Evolutionary conservation across 257 asterid species (phyloP), one percentile per base, ranked within the genome.

Genomic region (Primulina huaijiensis): DNA sequence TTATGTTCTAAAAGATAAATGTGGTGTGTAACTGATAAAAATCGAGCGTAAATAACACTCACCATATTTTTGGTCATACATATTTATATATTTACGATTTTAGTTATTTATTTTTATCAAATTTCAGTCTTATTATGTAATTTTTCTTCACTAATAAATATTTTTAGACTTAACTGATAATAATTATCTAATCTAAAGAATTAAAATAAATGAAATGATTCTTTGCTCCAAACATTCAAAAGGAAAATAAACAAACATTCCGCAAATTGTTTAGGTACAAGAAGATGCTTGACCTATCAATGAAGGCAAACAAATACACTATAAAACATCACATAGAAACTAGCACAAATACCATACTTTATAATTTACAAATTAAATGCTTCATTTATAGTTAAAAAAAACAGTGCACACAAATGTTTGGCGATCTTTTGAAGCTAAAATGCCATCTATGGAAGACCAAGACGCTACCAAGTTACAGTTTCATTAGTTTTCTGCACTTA

Each of bases 311-410:
- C 57, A 56, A 70, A 65, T 43, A 38, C 76, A 38, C 76, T 73
- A 71, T 70, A 40, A 58, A 29, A 23, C 65, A 50, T 50, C 57
- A 50, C 55, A 33, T 50, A 58, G 61, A 43, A 68, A 50, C 57
- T 55, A 17, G 31, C 61, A 75, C 82, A 78, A 75, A 78, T 74
- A 72, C 59, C 75, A 70, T 29, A 37, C 56, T 58, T 6, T 17
- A 73, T 64, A 72, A 70, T 75, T 75, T 81, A 77, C 78, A 70
- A 60, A 27, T 27, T 27, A 27, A 27, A 72, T 31, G 68, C 29
- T 69, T 46, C 56, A 58, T 4, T 14, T 16, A 43, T 19, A n/a
- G 57, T 25, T 31, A 43, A 65, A 70, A 23, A 74, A 71, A 3
- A 73, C 37, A 65, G 62, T 68, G 73, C 57, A 50, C 57, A 5